These are phyloP conservation scores for Gyromitra esculenta DNA, from an alignment of 2,329 filamentous ascomycete genomes.

Conservation along the genomic window DNA sequence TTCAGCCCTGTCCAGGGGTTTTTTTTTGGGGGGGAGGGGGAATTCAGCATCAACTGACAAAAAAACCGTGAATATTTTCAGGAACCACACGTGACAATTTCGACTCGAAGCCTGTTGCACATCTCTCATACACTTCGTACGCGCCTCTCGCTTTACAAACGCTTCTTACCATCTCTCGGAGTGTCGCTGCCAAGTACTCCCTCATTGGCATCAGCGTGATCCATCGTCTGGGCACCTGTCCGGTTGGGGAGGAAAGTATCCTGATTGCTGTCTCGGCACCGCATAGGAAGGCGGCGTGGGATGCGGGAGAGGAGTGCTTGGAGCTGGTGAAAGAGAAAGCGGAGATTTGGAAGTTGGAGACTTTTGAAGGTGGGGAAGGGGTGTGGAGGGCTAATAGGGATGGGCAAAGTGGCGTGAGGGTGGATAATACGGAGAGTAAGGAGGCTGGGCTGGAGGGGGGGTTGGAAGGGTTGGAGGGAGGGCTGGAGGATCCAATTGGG, in stretches of 20 bases:
- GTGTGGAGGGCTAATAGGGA: constrained; percentile 91
- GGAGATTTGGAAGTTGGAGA: constrained; percentile 96
- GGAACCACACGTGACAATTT: constrained; percentile 83
- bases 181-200: constrained; percentile 69
- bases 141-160: constrained; percentile 74
- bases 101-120: constrained; percentile 72
- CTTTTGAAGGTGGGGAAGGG: constrained; percentile 78
- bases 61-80: constrained; percentile 58
- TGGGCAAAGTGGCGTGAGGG: constrained; percentile 68
- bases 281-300: constrained; percentile 86
- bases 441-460: constrained; percentile 31
- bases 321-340: constrained; percentile 85
- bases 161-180: constrained; percentile 71
- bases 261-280: constrained; percentile 84
- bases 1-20: too few relatives aligned
- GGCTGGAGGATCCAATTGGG: neutral
- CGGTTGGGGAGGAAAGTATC: constrained; percentile 92
- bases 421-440: constrained; percentile 58
- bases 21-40: neutral
- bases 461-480: constrained; percentile 18
- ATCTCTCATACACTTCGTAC: constrained; percentile 81
- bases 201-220: constrained; percentile 80
- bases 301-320: constrained; percentile 85
- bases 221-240: constrained; percentile 85
- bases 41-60: neutral